These are phyloP conservation scores for Powellomyces hirtus DNA, from an alignment of 192 early-diverging fungal genomes.

Conservation along the genomic window DNA sequence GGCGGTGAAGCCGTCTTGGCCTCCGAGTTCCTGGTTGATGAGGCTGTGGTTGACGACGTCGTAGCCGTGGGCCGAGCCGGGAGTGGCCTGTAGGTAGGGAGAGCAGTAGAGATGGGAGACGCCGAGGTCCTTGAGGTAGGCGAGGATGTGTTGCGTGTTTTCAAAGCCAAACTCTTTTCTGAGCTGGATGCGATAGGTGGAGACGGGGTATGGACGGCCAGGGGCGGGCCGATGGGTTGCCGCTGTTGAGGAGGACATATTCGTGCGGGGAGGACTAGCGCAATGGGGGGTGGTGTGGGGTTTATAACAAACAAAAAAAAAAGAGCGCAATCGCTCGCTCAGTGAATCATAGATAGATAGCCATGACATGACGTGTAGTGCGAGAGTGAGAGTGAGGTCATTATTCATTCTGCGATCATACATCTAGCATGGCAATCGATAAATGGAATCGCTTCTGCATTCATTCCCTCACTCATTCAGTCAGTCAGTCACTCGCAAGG, in stretches of 20 bases:
- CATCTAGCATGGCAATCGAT: too few relatives aligned
- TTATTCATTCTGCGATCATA: too few relatives aligned
- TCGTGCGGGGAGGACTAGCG: too few relatives aligned
- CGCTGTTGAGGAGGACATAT: neutral
- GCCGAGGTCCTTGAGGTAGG: conserved; percentile 23
- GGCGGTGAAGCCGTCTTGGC: conserved; percentile 10
- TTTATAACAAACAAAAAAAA: too few relatives aligned
- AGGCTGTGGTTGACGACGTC: conserved; percentile 26
- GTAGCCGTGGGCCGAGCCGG: conserved; percentile 26
- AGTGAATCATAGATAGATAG: too few relatives aligned
- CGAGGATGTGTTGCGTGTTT: neutral
- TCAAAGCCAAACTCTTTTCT: conserved; percentile 28
- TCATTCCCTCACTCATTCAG: too few relatives aligned
- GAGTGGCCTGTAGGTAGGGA: conserved; percentile 23
- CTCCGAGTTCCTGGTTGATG: conserved; percentile 24
- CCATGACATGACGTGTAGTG: too few relatives aligned
- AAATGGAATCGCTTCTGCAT: too few relatives aligned
- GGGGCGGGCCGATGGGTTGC: conserved; percentile 10
- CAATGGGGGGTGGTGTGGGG: too few relatives aligned
- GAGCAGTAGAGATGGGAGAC: conserved; percentile 23
- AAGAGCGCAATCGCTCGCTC: too few relatives aligned
- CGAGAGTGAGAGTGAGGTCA: too few relatives aligned
- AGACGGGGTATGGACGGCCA: conserved; percentile 18
- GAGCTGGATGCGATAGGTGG: conserved; percentile 26
- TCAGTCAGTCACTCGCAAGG: too few relatives aligned